Base-by-base conservation (phyloP, 768 basidiomycete genomes). In the Cantharellus anzutake region DNA sequence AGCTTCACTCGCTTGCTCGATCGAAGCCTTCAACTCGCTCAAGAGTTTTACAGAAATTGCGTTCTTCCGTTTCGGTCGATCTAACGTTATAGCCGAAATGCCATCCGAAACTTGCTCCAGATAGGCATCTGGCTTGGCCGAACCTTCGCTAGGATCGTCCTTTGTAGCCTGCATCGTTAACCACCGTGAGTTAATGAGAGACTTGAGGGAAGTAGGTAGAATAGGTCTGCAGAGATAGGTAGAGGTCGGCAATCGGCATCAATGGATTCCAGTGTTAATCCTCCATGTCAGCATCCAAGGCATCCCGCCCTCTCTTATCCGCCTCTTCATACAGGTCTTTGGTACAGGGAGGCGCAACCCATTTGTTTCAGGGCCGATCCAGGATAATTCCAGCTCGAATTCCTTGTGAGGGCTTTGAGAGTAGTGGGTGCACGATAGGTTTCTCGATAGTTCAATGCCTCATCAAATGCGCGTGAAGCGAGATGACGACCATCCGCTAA, bases 321-420 rank as follows among this genome's bases (percentile, higher is more conserved):
- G 93, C 96, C 67, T 93, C 90, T 34, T 79, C 78, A 51, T 83
- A 74, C 61, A 97, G 73, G 40, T 92, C 92, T 62, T 78, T 53
- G 96, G 96, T 59, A 99, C 89, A 35, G 81, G 78, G 37, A 80
- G 75, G 71, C 96, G 92, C 55, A 82, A 69, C 58, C 81, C 81
- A 39, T 82, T 80, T 40, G 85, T 87, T 71, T 94, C 89, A 41
- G 80, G 77, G 42, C 91, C 81, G 61, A 97, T 82, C 96, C 96
- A 99, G 41, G 92, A 87, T 78, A 99, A 80, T 72, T 99, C 96
- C 37, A 99, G 79, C 69, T 98, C 96, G 64, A 99, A 98, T 56
- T 93, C 88, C 69, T 97, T 98, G 73, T 97, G 56, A 86, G 70
- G 39, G 73, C 67, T 82, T 91, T 87, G 59, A 94, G 73, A 42